Base-by-base conservation (phyloP, 2,329 filamentous ascomycete genomes). In the Fusarium sacchari region DNA sequence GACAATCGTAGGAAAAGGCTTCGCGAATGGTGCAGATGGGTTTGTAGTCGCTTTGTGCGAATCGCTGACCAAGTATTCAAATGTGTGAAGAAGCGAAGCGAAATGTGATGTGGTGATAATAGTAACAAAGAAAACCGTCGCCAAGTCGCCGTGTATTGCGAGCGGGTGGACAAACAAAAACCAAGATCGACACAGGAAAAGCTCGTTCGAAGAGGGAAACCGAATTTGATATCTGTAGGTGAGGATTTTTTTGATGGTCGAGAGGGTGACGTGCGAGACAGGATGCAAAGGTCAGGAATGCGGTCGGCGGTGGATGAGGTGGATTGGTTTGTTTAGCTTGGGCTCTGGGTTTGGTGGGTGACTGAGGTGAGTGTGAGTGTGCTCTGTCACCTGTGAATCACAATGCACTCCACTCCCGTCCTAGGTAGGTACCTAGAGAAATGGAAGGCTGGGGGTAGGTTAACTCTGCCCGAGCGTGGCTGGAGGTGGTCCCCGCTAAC, bases 391-490 rank as follows among this genome's bases (percentile, higher is more conserved):
- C 49, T 36, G n/a, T 44, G 47, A 43, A 64, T 70, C 64, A 79
- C 76, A 75, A 64, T 28, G 18, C 24, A 53, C n/a, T 53, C 20
- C 50, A 53, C 34, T 53, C 50, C 44, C 18, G 44, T 47, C 24
- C n/a, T n/a, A n/a, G n/a, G n/a, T n/a, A n/a, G n/a, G n/a, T n/a
- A n/a, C n/a, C n/a, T n/a, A n/a, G 67, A 78, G 56, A 67, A 67
- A 61, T 67, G 46, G 65, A 79, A 80, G 78, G 78, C 78, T 80
- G 78, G 78, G 78, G 76, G 71, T 64, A 77, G 76, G 71, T 64
- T 70, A 60, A 69, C 60, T 75, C 69, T 74, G n/a, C n/a, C n/a
- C n/a, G 52, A 72, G 74, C 72, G 78, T 79, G 78, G 78, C 78
- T 80, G 78, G 76, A 73, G 69, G 74, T 65, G 67, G 70, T 71